Base-by-base conservation (phyloP, 108 stramenopile genomes). In the Epipyxis sp. region DNA sequence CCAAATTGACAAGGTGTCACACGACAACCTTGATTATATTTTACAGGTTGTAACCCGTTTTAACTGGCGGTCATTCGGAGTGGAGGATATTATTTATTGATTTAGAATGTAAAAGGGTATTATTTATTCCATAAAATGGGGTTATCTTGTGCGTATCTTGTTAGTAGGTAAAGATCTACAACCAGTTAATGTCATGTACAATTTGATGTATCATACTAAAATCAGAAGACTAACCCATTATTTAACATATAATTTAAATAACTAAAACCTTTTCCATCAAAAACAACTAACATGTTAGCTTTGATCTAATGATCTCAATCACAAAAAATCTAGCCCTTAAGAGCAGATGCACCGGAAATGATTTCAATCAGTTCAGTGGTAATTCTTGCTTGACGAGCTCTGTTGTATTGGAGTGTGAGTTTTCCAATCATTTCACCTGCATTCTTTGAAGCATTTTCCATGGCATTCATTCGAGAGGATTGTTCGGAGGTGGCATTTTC, bases 321-420 rank as follows among this genome's bases (percentile, higher is more conserved):
- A 13, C 74, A 76, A 35, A 61, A 1, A 58, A 13, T 20, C 79
- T 69, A 79, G 35, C 43, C 71, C 81, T 98, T 95, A 76, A 99
- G 91, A 35, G 99, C 97, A 72, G 97, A 94, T 43, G 99, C 99
- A 81, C 98, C 99, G 46, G 97, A 99, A 86, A 99, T 97, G 92
- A 99, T 99, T 89, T 99, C 99, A 81, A 98, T 98, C 79, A 99
- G 99, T 91, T 99, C 99, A 42, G 99, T 99, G 78, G 97, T 99
- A 90, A 98, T 99, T 81, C 97, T 91, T 76, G 97, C 93, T 92
- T 99, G 99, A 87, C 99, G 94, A 59, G 97, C 99, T 86, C 97
- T 93, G 86, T 99, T 99, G 91, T 98, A 99, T 82, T 86, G 85
- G 69, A 99, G 91, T 34, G 95, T 96, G 85, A 98, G 94, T 37